These are phyloP conservation scores for Phytophthora citrophthora DNA, from an alignment of 352 stramenopile species.

Conservation along the genomic window DNA sequence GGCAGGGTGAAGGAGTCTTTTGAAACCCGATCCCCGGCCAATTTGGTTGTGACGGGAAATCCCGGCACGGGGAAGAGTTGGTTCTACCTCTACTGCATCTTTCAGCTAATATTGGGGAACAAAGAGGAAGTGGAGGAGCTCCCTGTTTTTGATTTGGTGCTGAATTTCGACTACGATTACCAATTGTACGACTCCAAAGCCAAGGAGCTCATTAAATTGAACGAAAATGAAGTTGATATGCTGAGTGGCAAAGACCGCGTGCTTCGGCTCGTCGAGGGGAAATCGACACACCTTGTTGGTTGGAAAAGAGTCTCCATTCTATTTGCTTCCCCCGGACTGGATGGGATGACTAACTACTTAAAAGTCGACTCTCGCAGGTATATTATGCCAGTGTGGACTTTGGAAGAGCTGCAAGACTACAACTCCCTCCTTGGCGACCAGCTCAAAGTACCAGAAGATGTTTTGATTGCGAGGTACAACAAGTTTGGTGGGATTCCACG, in stretches of 20 bases:
- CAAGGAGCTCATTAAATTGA: not conserved
- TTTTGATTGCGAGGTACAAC: no score
- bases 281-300: slow-evolving; percentile 11
- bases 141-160: slow-evolving; percentile 5
- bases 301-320: slow-evolving; percentile 33
- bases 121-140: no score
- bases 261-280: slow-evolving; percentile 24
- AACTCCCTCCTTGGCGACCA: not conserved
- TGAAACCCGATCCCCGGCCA: no score
- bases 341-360: not conserved
- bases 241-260: not conserved
- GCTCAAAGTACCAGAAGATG: slow-evolving; percentile 6
- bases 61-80: no score
- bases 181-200: slow-evolving; percentile 4
- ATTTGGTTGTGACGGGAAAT: no score
- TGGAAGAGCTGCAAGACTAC: slow-evolving; percentile 2
- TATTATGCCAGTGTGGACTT: not conserved
- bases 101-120: no score
- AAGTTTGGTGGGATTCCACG: no score
- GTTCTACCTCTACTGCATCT: no score
- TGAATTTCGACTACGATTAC: slow-evolving; percentile 14
- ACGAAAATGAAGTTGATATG: not conserved
- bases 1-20: no score
- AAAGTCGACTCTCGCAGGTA: not conserved
- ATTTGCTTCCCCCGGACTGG: slow-evolving; percentile 13